phyloP scores from a whole-genome alignment of 306 rosid species.

The Myrica gale region DNA sequence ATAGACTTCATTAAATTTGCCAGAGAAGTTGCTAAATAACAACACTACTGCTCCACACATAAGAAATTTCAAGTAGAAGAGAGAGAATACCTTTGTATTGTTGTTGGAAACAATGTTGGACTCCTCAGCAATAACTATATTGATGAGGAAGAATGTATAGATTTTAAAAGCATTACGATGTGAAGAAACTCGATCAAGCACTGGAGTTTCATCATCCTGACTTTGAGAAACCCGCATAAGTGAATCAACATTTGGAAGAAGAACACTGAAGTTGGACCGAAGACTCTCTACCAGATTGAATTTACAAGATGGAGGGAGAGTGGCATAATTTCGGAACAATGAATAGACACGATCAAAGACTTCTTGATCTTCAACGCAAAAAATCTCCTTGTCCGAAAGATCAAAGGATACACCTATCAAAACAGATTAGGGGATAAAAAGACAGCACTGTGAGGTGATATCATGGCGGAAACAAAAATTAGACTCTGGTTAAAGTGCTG shows the following conservation, averaged over 20 bases:
- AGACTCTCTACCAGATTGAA: constrained; percentile 73
- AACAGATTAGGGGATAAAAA: neutral
- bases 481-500: neutral
- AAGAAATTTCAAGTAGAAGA: neutral
- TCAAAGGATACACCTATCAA: constrained; percentile 75
- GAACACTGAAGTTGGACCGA: constrained; percentile 85
- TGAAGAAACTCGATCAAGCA: constrained; percentile 60
- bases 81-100: constrained; percentile 45
- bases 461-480: neutral
- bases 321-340: constrained; percentile 45
- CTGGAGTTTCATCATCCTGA: constrained; percentile 38
- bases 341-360: constrained; percentile 82
- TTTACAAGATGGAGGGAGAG: constrained; percentile 60
- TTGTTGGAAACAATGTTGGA: constrained; percentile 34
- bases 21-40: neutral
- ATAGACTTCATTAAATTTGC: constrained; percentile 15
- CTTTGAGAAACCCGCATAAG: constrained; percentile 60
- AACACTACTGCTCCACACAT: constrained; percentile 14
- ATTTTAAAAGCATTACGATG: constrained; percentile 86
- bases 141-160: constrained; percentile 67
- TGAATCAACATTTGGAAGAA: constrained; percentile 84
- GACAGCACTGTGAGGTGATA: neutral
- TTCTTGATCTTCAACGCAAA: constrained; percentile 79
- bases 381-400: constrained; percentile 79
- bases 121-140: constrained; percentile 58